phyloP scores from a whole-genome alignment of 2,329 filamentous ascomycete species.

The Ceratocystis diversiconidia region DNA sequence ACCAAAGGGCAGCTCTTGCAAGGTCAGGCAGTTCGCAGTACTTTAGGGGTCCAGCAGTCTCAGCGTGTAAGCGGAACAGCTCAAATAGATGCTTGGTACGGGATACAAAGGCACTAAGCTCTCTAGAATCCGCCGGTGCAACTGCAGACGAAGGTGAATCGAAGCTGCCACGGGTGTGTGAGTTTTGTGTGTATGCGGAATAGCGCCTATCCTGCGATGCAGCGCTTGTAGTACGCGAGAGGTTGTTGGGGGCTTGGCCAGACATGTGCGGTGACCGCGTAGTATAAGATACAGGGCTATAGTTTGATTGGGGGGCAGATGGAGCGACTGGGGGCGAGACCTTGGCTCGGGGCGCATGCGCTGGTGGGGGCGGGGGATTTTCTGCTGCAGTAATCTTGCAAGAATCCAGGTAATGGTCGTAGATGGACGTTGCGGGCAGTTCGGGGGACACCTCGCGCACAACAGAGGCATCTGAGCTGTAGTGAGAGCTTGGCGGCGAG shows the following conservation, averaged over 20 bases:
- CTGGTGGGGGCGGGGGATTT: neutral
- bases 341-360: neutral
- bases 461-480: conserved; percentile 13
- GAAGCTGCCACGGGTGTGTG: conserved; percentile 6
- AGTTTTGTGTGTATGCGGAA: conserved; percentile 17
- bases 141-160: neutral
- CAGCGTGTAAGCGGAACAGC: conserved; percentile 64
- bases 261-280: conserved; percentile 8
- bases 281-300: conserved; percentile 11
- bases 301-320: conserved; percentile 9
- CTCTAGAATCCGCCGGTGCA: neutral
- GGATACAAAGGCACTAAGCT: conserved; percentile 49
- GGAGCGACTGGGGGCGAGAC: neutral
- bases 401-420: conserved; percentile 9
- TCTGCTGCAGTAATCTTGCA: neutral
- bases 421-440: neutral
- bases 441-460: conserved; percentile 15
- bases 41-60: conserved; percentile 53
- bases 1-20: conserved; percentile 66
- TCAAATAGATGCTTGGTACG: conserved; percentile 62
- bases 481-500: conserved; percentile 14
- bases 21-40: conserved; percentile 52
- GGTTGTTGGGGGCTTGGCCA: conserved; percentile 13
- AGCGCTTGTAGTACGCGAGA: conserved; percentile 21
- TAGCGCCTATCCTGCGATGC: conserved; percentile 23